Conservation (phyloP, 306 rosid species). For the Prunus dulcis region DNA sequence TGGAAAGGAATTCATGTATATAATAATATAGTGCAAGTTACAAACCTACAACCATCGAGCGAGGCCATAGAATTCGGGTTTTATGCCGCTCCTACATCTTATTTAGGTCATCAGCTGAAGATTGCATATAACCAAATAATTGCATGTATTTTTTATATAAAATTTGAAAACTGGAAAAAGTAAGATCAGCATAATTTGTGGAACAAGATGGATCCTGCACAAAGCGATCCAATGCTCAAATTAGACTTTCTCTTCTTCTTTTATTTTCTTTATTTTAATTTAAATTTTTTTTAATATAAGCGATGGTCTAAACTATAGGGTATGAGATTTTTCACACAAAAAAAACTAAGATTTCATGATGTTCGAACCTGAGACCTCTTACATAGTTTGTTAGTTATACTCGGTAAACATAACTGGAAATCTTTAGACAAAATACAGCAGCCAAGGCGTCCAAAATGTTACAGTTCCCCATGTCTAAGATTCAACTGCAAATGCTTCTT, state of each 20-base stretch:
- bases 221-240: neutral
- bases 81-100: constrained; percentile 1
- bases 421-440: constrained; percentile 11
- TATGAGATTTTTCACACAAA: too few relatives aligned
- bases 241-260: neutral
- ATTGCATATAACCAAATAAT: neutral
- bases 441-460: constrained; percentile 4
- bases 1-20: neutral
- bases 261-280: too few relatives aligned
- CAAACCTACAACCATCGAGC: neutral
- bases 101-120: neutral
- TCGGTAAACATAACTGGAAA: neutral
- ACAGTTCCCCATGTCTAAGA: constrained; percentile 4
- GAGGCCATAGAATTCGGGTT: constrained; percentile 20
- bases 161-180: neutral
- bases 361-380: too few relatives aligned
- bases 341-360: too few relatives aligned
- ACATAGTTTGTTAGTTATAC: neutral
- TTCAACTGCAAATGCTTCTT: neutral
- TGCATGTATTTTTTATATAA: neutral
- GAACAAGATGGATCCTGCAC: neutral
- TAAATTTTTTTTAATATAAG: too few relatives aligned
- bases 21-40: neutral
- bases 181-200: neutral
- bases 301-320: fast-evolving